Evolutionary conservation across 2,329 filamentous ascomycete species (phyloP).

Genomic region (Colletotrichum plurivorum): DNA sequence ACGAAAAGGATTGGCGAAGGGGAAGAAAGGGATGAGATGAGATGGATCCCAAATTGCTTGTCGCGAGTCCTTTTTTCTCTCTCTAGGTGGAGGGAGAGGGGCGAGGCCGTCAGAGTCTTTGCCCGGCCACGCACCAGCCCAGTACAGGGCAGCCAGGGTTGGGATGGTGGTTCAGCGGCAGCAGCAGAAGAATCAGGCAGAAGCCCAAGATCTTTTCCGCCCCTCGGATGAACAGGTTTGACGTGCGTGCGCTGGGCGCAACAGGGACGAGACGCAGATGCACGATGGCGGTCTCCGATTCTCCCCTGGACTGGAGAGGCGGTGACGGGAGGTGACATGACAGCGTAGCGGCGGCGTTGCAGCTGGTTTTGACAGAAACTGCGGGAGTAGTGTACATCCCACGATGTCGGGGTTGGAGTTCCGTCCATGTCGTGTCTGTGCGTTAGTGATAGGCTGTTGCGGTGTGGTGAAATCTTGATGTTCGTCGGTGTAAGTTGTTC

Average conservation of each 20-base stretch:
- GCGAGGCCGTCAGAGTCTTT: constrained; percentile 13
- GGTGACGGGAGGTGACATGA: constrained; percentile 34
- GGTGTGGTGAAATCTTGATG: too few relatives aligned
- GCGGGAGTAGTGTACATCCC: constrained; percentile 6
- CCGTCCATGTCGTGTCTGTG: constrained; percentile 12
- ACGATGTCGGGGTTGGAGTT: constrained; percentile 14
- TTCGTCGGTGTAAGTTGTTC: too few relatives aligned
- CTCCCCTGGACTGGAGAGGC: constrained; percentile 19
- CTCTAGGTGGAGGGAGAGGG: background rate
- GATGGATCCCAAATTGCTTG: constrained; percentile 18
- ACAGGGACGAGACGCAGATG: background rate
- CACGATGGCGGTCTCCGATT: constrained; percentile 17
- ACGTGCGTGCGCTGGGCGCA: constrained; percentile 1
- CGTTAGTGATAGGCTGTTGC: background rate
- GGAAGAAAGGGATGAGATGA: constrained; percentile 23
- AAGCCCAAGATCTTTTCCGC: constrained; percentile 3
- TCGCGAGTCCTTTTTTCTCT: background rate
- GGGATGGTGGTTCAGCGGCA: too few relatives aligned
- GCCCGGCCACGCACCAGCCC: background rate
- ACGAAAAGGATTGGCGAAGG: constrained; percentile 5
- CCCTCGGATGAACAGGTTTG: constrained; percentile 16
- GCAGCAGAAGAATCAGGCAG: background rate
- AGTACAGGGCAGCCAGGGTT: background rate
- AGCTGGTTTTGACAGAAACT: constrained; percentile 27
- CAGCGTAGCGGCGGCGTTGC: constrained; percentile 29